Evolutionary conservation across 129 eudicot species (phyloP), one percentile per base, ranked within the genome.

Genomic region (Chrysanthemum seticuspe): DNA sequence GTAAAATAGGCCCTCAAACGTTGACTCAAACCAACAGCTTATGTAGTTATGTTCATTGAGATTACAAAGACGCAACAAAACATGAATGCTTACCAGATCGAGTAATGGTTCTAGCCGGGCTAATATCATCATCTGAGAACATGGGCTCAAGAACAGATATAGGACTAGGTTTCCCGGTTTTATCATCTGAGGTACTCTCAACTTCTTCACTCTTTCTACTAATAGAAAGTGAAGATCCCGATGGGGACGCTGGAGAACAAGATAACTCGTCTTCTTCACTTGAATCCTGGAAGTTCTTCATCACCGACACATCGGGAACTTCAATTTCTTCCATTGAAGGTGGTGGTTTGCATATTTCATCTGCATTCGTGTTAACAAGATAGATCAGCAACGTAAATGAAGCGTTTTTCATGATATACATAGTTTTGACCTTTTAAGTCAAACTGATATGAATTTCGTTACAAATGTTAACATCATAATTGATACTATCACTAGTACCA

Each of bases 121-220:
- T 95, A 58, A 86, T 82, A 34, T 95, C 96, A 52, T 85, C 91
- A 61, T 90, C 99, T 36, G 86, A 68, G 55, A 86, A 91, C 69
- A 85, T 67, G 11, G 97, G 96, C 77, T 90, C 99, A 50, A 95
- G 99, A 78, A 91, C 96, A 44, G 99, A 90, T 27, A 88, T 65
- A 13, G 99, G 99, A 82, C 99, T 95, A 25, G 94, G 96, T 23
- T 81, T 84, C 56, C 81, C 91, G 9, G 81, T 51, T 86, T 71
- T 85, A 72, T 78, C 82, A 25, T 91, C 93, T 36, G 65, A 51
- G 48, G 75, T 65, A 70, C 34, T 62, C 65, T 80, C 85, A 13
- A 48, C 74, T 78, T 78, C 77, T 72, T 65, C 68, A 7, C 13
- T 65, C 54, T 72, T 72, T 65, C 51, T 29, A 57, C 45, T 29